These are phyloP conservation scores for Oryza glaberrima DNA, from an alignment of 176 grass and related monocot species.

Conservation along the genomic window DNA sequence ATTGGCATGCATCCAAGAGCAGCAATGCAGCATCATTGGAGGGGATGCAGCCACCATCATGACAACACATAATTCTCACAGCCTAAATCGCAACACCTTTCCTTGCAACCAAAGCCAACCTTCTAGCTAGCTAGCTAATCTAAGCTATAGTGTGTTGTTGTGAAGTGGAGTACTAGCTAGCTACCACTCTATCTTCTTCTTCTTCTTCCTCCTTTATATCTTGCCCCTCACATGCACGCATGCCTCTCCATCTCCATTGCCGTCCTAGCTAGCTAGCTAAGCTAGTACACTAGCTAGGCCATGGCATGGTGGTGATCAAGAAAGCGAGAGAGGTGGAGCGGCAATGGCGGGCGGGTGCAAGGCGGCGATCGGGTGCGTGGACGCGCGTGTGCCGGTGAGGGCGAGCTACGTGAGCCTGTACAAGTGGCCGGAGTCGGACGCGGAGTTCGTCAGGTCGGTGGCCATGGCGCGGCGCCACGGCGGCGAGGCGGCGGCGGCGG, in stretches of 20 bases:
- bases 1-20: constrained; percentile 9
- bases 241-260: neutral
- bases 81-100: constrained; percentile 60
- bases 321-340: neutral
- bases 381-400: constrained; percentile 61
- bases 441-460: constrained; percentile 82
- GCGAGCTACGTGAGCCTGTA: constrained; percentile 88
- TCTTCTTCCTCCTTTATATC: constrained; percentile 5
- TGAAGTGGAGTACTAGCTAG: neutral
- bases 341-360: constrained; percentile 78
- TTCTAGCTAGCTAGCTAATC: neutral
- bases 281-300: neutral
- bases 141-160: too few relatives aligned
- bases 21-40: constrained; percentile 19
- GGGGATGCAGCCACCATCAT: constrained; percentile 38
- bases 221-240: constrained; percentile 47
- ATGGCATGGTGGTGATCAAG: neutral
- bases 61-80: constrained; percentile 54
- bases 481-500: neutral
- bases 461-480: constrained; percentile 46
- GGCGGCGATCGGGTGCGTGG: constrained; percentile 60
- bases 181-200: neutral
- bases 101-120: constrained; percentile 78
- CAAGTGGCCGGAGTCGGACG: constrained; percentile 98
- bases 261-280: neutral